Base-by-base conservation (phyloP, 805 yeast genomes). In the Saturnispora bothae region DNA sequence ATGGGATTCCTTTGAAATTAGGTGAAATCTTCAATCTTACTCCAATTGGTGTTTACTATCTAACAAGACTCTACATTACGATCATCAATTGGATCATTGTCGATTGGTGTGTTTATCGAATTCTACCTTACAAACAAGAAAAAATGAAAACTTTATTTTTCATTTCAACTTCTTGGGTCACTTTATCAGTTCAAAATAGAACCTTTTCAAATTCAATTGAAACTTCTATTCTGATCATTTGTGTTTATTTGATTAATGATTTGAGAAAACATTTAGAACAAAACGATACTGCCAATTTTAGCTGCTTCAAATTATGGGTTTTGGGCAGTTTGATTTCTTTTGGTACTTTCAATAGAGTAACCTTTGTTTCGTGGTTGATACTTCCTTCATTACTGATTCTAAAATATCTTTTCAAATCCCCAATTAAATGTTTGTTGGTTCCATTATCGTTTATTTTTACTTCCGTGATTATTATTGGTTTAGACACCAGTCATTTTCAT, bases 201-300 rank as follows among this genome's bases (percentile, higher is more conserved):
- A 76, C 94, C 1, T 83, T 92, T 49, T 83, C 95, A n/a, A 92
- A 92, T 53, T 73, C 86, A 17, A 51, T 83, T 2, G 99, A 92
- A 54, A 80, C 83, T 28, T 55, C 60, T 39, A 53, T 80, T 30
- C 60, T 81, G 8, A 47, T 78, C 16, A 53, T 71, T 47, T 53
- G 66, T 13, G 50, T 82, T 5, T 70, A 68, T 42, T 54, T 77
- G 22, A 65, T 80, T 28, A 68, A 63, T 22, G 49, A 50, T 29
- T 34, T 52, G 16, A 47, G 63, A 38, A 42, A 40, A 21, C 35
- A 44, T 26, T 35, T 36, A 20, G 57, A 43, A 37, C n/a, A n/a
- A n/a, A 26, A 31, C 13, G 14, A 22, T 4, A 8, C 3, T 3
- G 6, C 19, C 6, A 13, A 17, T 10, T 43, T 30, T 19, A 38